Conservation (phyloP, 371 early-diverging fungal genomes). For the Lichtheimia hyalospora region DNA sequence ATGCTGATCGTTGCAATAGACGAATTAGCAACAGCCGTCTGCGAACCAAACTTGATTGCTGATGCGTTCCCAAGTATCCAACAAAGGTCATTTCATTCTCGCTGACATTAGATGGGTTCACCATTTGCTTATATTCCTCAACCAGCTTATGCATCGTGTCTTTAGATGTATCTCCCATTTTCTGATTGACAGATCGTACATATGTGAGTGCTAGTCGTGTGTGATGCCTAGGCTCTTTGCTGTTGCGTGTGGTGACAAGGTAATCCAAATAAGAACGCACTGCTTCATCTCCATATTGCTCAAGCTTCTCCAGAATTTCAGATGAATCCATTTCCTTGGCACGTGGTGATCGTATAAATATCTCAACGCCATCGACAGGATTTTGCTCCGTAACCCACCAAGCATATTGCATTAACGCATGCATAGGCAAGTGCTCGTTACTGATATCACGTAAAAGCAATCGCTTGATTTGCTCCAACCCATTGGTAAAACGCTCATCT, state of each 20-base stretch:
- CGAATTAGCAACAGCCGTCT: conserved; percentile 33
- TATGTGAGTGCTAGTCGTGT: conserved; percentile 56
- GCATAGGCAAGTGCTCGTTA: conserved; percentile 29
- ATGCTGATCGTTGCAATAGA: conserved; percentile 32
- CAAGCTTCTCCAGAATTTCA: conserved; percentile 47
- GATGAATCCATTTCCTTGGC: conserved; percentile 53
- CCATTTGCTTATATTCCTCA: conserved; percentile 17
- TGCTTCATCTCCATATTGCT: conserved; percentile 39
- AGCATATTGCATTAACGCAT: conserved; percentile 54
- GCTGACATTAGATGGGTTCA: conserved; percentile 2
- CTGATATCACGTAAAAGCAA: conserved; percentile 33
- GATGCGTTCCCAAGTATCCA: conserved; percentile 22
- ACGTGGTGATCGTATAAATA: conserved; percentile 50
- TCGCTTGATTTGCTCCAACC: conserved; percentile 48
- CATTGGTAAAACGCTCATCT: conserved; percentile 58
- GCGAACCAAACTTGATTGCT: conserved; percentile 21
- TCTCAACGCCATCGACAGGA: conserved; percentile 47
- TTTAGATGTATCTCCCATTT: conserved; percentile 17
- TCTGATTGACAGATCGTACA: conserved; percentile 41
- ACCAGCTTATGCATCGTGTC: conserved; percentile 17
- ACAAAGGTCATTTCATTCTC: conserved; percentile 27
- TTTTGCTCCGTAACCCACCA: conserved; percentile 62
- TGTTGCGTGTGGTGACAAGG: conserved; percentile 48
- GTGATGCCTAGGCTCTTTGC: conserved; percentile 48
- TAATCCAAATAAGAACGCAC: conserved; percentile 59